Base-by-base conservation (phyloP, 768 basidiomycete species). In the Strobilomyces dryophilus region DNA sequence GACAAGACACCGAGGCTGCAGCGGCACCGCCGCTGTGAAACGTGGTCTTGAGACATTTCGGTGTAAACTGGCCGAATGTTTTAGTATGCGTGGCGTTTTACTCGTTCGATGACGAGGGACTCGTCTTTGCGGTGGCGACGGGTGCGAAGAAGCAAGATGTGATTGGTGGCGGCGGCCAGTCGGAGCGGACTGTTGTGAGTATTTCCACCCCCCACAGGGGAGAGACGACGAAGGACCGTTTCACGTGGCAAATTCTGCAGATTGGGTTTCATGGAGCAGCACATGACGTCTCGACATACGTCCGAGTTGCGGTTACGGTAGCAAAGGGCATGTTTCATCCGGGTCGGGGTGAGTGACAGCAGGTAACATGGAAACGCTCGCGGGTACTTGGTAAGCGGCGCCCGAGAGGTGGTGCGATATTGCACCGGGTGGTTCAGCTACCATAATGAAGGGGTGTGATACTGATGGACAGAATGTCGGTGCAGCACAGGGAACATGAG, bases 51-150 rank as follows among this genome's bases (percentile, higher is more conserved):
- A 59, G 42, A 61, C 29, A 50, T 21, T 15, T 40, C 48, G 52
- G 59, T 45, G 46, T 49, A 11, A 32, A 32, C 4, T 36, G 26
- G 50, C 51, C 51, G 53, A 39, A 53, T 55, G 53, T 62, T 51
- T 54, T 45, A n/a, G 20, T 11, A 15, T 14, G 46, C 12, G 53
- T 53, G 59, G 50, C 56, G 37, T 21, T 37, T 40, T 29, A 27
- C 20, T 18, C 24, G 3, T 52, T 61, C 29, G 44, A 26, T 17
- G 53, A 35, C 50, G 32, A 42, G 45, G 31, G 12, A 9, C 6
- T 41, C 39, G 45, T 49, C 52, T 36, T 0, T 61, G 65, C 63
- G 63, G 65, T 65, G 63, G 63, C 63, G 43, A 35, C 63, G 63
- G 63, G 54, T 44, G 49, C 48, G 59, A 51, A 57, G 63, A 61